Base-by-base conservation (phyloP, 1,139 yeast species). In the Geotrichum citri-aurantii region DNA sequence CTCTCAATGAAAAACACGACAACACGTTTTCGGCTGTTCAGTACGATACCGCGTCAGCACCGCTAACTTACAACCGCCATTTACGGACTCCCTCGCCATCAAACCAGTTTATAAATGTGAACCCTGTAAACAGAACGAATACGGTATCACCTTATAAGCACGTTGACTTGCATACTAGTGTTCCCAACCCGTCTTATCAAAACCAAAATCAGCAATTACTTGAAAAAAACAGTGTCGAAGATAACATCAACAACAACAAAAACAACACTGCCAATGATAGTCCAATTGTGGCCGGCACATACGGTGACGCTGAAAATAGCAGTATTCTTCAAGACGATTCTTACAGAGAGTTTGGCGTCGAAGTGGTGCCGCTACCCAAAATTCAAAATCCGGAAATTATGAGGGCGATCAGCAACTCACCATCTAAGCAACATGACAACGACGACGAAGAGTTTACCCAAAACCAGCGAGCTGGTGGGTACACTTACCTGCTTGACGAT, bases 271-370 rank as follows among this genome's bases (percentile, higher is more conserved):
- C 19, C 50, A 56, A 52, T 50, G 27, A 12, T 37, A 14, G 17
- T 37, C 42, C 29, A 5, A 7, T 37, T 12, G 42, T 37, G 10
- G 74, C 73, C n/a, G 74, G 74, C 10, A 65, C 69, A 1, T 68
- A 65, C 47, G 57, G 69, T 23, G 57, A 66, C 19, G 74, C 72
- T 5, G 70, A 66, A 29, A 60, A 64, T 29, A 62, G 63, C 1
- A 64, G 68, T 29, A 63, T 68, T 50, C 63, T 48, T 14, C 55
- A 50, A 2, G 51, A 50, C 26, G 52, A 49, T 17, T 12, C 58
- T 2, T 55, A 50, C 24, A 33, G 53, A 2, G 52, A 55, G 48
- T 51, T 50, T 37, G 51, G 47, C 14, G 51, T 48, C n/a, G 40
- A 51, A 14, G 47, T 55, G 3, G 50, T 55, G 12, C 55, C 54